Base-by-base conservation (phyloP, 1,284 basidiomycete genomes). In the Coniophora puteana region DNA sequence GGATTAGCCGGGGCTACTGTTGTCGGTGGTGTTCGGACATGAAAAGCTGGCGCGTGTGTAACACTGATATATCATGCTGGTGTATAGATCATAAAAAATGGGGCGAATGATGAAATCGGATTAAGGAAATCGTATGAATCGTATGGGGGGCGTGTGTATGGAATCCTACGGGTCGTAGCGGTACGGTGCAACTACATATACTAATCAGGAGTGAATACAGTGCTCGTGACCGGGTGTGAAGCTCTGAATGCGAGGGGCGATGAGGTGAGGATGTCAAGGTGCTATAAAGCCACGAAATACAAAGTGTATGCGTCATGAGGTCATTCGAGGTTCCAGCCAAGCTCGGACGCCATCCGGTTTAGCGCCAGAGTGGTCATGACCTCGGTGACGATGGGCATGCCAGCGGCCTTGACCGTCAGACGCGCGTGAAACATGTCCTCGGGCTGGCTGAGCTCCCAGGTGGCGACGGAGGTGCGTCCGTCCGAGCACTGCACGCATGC, bases 281-380 rank as follows among this genome's bases (percentile, higher is more conserved):
- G 17, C n/a, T 14, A 40, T 40, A 23, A 38, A 17, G 36, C 36
- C 40, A 42, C 23, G 43, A 27, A 34, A 26, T 23, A 31, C 16
- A 27, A 13, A 38, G 36, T 36, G 42, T 36, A 43, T 41, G 30
- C 6, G 43, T 43, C 29, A 33, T n/a, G n/a, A n/a, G 41, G 16
- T 40, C 30, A 44, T 24, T 31, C n/a, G 17, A 22, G 21, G 23
- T 50, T 59, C 84, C 83, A 86, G 39, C 66, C 66, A 28, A 81
- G 54, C 18, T 65, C 61, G 42, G 69, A 63, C 27, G 78, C 73
- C 68, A 87, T 83, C 30, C 80, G 75, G 54, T 83, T 83, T 38
- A 87, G 66, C 32, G 72, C 69, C 44, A 87, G 70, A 5, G 80
- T 81, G 10, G 83, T 82, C 49, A 86, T 55, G 48, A 87, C 74